These are phyloP conservation scores for Trichoderma arundinaceum DNA, from an alignment of 2,329 filamentous ascomycete genomes.

Conservation along the genomic window DNA sequence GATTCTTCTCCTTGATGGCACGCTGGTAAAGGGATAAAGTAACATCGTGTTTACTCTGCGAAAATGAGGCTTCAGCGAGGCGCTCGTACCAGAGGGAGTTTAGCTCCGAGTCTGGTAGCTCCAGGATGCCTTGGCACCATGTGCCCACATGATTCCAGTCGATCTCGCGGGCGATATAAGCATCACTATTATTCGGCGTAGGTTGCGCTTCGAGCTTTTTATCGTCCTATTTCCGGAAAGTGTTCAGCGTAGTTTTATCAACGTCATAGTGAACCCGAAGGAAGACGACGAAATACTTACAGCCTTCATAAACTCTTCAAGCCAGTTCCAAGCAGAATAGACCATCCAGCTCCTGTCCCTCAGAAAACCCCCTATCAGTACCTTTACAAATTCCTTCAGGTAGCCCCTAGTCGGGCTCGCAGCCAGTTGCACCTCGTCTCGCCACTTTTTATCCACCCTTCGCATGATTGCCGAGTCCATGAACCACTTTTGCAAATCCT, in stretches of 20 bases:
- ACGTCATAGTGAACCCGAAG: too few relatives aligned
- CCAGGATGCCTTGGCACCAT: slow-evolving; percentile 7
- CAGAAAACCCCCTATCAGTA: background rate
- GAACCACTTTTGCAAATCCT: slow-evolving; percentile 5
- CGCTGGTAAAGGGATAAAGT: slow-evolving; percentile 4
- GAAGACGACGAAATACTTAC: background rate
- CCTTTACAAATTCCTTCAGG: background rate
- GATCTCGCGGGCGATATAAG: background rate
- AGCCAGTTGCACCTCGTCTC: background rate
- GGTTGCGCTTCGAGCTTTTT: background rate
- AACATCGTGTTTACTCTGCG: background rate
- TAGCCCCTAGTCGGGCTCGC: background rate
- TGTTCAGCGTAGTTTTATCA: background rate
- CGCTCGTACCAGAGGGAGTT: slow-evolving; percentile 14
- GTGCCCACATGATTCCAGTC: background rate
- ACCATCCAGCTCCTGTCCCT: background rate
- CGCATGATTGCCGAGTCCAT: slow-evolving; percentile 10
- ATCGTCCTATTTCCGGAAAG: background rate
- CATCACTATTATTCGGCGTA: background rate
- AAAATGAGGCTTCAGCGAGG: background rate
- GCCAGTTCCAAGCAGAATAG: background rate
- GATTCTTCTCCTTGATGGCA: background rate
- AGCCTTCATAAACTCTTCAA: background rate
- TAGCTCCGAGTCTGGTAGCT: background rate
- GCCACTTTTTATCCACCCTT: slow-evolving; percentile 6